phyloP scores from a whole-genome alignment of 148 eudicot genomes.

The Polygonum maritimum region DNA sequence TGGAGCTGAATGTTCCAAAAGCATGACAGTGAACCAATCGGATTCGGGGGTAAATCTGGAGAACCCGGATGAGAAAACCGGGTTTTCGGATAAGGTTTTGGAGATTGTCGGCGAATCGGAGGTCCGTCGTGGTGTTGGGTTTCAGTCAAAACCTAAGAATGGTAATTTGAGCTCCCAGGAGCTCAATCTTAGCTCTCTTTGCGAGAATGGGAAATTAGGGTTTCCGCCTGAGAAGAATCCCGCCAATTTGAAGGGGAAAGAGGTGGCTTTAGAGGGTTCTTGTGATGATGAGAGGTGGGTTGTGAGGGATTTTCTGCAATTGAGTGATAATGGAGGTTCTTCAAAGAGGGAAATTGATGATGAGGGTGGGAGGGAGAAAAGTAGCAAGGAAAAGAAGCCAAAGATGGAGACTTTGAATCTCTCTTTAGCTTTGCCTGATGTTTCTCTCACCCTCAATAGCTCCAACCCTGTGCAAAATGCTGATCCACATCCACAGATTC shows the following conservation, averaged over 20 bases:
- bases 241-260: constrained; percentile 56
- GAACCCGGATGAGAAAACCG: constrained; percentile 32
- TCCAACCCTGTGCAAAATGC: constrained; percentile 40
- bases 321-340: constrained; percentile 33
- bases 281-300: constrained; percentile 42
- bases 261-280: constrained; percentile 34
- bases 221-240: constrained; percentile 27
- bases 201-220: constrained; percentile 49
- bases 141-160: constrained; percentile 20
- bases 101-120: constrained; percentile 36
- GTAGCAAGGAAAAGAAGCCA: constrained; percentile 47
- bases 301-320: constrained; percentile 70
- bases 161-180: constrained; percentile 43
- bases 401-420: constrained; percentile 64
- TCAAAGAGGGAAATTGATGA: constrained; percentile 34
- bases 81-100: constrained; percentile 33
- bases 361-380: constrained; percentile 29
- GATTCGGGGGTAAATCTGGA: constrained; percentile 26
- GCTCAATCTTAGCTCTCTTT: constrained; percentile 64
- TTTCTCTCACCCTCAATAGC: constrained; percentile 56
- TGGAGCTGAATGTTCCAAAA: constrained; percentile 27
- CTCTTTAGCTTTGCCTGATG: constrained; percentile 65
- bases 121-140: neutral
- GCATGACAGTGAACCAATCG: constrained; percentile 4
- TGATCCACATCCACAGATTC: constrained; percentile 20